Base-by-base conservation (phyloP, 1,139 yeast species). In the Yamadazyma dushanensis region DNA sequence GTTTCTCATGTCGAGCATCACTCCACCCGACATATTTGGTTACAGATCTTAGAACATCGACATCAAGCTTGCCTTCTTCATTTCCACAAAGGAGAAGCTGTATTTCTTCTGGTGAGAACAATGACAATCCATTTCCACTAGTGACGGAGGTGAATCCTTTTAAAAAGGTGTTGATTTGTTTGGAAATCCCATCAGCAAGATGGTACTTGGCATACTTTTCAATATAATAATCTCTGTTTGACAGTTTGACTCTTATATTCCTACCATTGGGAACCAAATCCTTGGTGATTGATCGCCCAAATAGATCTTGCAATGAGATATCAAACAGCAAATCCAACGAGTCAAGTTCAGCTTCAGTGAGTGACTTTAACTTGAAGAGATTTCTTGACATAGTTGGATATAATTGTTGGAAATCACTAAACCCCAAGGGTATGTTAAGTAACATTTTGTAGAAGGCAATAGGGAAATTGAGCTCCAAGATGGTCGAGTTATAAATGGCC, bases 401-500 rank as follows among this genome's bases (percentile, higher is more conserved):
- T 15, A 90, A 54, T 40, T 78, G 77, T 29, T 62, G 56, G 45
- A 80, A 84, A 56, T 92, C 97, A 2, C 73, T 74, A 36, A 85
- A 59, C 0, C 69, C 70, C 20, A 80, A 63, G 1, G 73, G 73
- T 36, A 73, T 68, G 3, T 77, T 78, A 43, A 88, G 64, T 30
- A 92, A 63, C 42, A 85, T 73, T 59, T 87, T 90, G 61, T 84
- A 92, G 32, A 89, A 59, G 0, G 85, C 86, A 26, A 68, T 63
- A 0, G 97, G 96, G 43, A 92, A 79, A 34, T 75, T 75, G 36
- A 89, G 64, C 53, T 89, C 96, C 33, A 92, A 63, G 32, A 90
- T 88, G 1, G 92, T 84, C 0, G 96, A 85, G 57, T 92, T 92
- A 57, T 87, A 89, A 29, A 92, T 80, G 0, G 97, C 97, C 50